Base-by-base conservation (phyloP, 2,329 filamentous ascomycete genomes). In the Fusarium floridanum region DNA sequence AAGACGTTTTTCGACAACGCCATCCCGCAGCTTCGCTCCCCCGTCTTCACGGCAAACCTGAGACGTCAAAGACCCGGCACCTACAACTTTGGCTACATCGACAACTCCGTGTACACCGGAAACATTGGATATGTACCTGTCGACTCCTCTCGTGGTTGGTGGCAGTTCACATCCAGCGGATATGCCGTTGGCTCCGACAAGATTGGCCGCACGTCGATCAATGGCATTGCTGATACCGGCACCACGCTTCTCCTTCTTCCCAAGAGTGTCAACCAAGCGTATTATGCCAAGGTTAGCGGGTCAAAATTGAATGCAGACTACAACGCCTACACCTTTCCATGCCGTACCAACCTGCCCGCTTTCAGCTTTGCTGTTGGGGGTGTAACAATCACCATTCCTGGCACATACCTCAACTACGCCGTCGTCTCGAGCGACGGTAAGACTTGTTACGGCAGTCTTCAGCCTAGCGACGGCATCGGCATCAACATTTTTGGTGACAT, bases 41-140 rank as follows among this genome's bases (percentile, higher is more conserved):
- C 71, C 2, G 83, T 95, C 45, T 93, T 95, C 83, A 94, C 93
- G 0, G 92, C 91, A 27, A 88, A 92, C 70, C 86, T 96, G 53
- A 89, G 90, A 78, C 87, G 89, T 73, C 85, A 77, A 41, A 71
- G 77, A 14, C 73, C 80, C 3, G 93, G 93, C 55, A 87, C 88
- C 34, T 95, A 94, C 83, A 91, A 94, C 79, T 95, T 95, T 77
- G 94, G 94, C 70, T 87, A 82, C 76, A 91, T 95, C 77, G 92
- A 95, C 80, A 79, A 78, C 2, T 84, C 83, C 66, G 91, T 93
- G 76, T 93, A 92, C 81, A 85, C 81, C 2, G 93, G 93, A 37
- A 77, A 86, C 5, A 87, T 95, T 77, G 82, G 86, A 24, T 94
- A 91, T 80, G 85, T 91, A 22, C 84, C 88, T 11, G 86, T 94